These are phyloP conservation scores for Aspergillus taichungensis DNA, from an alignment of 495 filamentous ascomycete species.

Conservation along the genomic window DNA sequence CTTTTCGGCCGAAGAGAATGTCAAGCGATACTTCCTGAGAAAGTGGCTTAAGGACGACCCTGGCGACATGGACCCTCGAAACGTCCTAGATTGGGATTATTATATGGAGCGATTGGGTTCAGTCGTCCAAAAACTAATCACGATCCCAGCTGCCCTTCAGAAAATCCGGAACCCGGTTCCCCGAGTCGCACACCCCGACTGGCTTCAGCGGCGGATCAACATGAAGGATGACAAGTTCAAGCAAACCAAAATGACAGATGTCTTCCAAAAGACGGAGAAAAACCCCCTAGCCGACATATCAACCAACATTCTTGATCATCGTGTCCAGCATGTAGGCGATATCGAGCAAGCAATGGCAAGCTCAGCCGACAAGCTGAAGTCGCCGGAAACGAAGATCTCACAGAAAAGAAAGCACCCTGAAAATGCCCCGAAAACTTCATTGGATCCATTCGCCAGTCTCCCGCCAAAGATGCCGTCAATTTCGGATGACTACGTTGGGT, in stretches of 20 bases:
- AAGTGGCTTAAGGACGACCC: constrained; percentile 97
- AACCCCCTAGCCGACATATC: constrained; percentile 63
- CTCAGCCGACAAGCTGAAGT: constrained; percentile 60
- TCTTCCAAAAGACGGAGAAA: constrained; percentile 74
- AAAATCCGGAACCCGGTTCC: constrained; percentile 93
- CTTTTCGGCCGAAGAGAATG: constrained; percentile 82
- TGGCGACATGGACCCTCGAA: constrained; percentile 80
- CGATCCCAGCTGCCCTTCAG: constrained; percentile 92
- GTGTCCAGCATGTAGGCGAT: constrained; percentile 50
- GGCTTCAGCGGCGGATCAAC: constrained; percentile 88
- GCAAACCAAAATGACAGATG: constrained; percentile 96
- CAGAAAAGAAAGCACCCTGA: constrained; percentile 83
- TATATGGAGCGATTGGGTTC: constrained; percentile 91
- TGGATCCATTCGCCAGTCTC: constrained; percentile 76
- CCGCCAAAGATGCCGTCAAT: constrained; percentile 81
- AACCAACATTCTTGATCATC: constrained; percentile 56
- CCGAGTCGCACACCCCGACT: constrained; percentile 87
- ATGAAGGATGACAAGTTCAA: constrained; percentile 94
- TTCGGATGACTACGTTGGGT: constrained; percentile 78
- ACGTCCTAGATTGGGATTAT: constrained; percentile 90
- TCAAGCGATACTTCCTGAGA: constrained; percentile 81
- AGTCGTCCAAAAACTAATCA: constrained; percentile 97
- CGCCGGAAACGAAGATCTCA: constrained; percentile 52
- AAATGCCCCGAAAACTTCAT: constrained; percentile 47
- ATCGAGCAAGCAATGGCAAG: constrained; percentile 76